Conservation (phyloP, 2,329 filamentous ascomycete genomes). For the Colletotrichum tropicicola region DNA sequence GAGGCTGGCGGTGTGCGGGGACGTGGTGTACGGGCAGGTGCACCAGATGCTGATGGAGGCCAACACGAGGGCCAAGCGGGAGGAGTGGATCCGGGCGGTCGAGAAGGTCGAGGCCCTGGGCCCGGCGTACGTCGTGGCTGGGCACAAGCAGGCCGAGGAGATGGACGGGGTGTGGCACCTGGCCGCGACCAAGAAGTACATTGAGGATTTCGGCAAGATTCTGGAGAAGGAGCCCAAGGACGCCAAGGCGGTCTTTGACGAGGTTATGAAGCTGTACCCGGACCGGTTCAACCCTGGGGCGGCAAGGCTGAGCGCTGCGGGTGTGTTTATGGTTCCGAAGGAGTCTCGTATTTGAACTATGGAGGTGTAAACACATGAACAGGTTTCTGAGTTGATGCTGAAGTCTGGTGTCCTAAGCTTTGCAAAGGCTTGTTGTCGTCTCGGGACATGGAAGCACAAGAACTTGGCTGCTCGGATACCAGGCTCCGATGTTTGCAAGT, state of each 20-base stretch:
- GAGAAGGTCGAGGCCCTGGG: conserved; percentile 41
- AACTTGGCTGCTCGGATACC: too few species aligned
- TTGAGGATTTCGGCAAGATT: conserved; percentile 27
- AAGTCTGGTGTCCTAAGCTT: too few species aligned
- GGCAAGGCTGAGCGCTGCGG: conserved; percentile 15
- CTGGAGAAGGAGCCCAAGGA: conserved; percentile 19
- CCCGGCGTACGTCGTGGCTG: conserved; percentile 42
- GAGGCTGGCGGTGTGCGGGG: conserved; percentile 45
- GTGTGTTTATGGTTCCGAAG: background rate
- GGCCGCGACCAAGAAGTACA: too few species aligned
- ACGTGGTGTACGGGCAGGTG: conserved; percentile 47
- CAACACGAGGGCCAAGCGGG: conserved; percentile 39
- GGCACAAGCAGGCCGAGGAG: conserved; percentile 39
- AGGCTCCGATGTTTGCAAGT: too few species aligned
- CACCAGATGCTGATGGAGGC: conserved; percentile 46
- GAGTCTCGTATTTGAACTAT: background rate
- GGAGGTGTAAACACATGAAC: too few species aligned
- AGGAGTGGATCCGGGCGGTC: conserved; percentile 44
- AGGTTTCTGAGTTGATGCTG: too few species aligned
- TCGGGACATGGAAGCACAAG: too few species aligned
- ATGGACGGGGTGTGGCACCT: conserved; percentile 39
- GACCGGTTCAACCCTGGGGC: conserved; percentile 27
- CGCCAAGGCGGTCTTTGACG: conserved; percentile 22
- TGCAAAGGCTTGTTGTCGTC: too few species aligned
- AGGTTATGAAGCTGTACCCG: conserved; percentile 30